Evolutionary conservation across 495 filamentous ascomycete species (phyloP).

Genomic region (Daldinia bambusicola): DNA sequence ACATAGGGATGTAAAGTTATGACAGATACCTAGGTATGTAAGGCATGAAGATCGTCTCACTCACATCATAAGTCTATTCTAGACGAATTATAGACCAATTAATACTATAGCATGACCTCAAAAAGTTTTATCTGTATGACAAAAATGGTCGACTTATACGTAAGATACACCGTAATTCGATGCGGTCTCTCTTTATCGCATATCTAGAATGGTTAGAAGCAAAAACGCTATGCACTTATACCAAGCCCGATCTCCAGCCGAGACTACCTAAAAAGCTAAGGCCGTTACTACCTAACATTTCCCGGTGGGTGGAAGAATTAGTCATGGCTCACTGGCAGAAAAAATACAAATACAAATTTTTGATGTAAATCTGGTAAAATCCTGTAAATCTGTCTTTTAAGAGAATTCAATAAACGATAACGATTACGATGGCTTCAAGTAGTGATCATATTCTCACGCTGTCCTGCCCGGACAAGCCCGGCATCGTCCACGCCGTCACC

Average conservation of each 20-base stretch:
- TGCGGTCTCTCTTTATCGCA: slow-evolving; percentile 25
- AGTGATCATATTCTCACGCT: slow-evolving; percentile 76
- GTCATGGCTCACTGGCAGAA: slow-evolving; percentile 34
- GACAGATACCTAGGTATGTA: background rate
- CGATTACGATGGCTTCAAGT: slow-evolving; percentile 38
- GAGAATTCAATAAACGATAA: slow-evolving; percentile 27
- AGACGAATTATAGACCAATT: background rate
- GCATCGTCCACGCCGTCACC: slow-evolving; percentile 81
- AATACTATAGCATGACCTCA: background rate
- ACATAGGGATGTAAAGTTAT: background rate
- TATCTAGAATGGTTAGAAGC: slow-evolving; percentile 24
- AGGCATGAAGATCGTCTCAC: background rate
- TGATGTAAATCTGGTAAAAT: slow-evolving; percentile 13
- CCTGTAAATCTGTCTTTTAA: slow-evolving; percentile 15
- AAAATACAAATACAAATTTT: slow-evolving; percentile 22
- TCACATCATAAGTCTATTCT: background rate
- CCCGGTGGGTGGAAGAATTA: slow-evolving; percentile 30
- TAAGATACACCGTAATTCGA: slow-evolving; percentile 12
- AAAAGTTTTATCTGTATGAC: background rate
- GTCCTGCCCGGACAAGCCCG: slow-evolving; percentile 77
- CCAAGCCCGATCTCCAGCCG: slow-evolving; percentile 45
- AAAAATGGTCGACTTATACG: slow-evolving; percentile 7
- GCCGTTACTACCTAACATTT: slow-evolving; percentile 14
- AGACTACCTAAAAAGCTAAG: slow-evolving; percentile 21
- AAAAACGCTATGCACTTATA: slow-evolving; percentile 45